Percentiles rank a stretch among this genome's conserved stretches.
Evolutionary conservation across 208 protist species (phyloP).

Genomic region (Trypanosoma mega): DNA sequence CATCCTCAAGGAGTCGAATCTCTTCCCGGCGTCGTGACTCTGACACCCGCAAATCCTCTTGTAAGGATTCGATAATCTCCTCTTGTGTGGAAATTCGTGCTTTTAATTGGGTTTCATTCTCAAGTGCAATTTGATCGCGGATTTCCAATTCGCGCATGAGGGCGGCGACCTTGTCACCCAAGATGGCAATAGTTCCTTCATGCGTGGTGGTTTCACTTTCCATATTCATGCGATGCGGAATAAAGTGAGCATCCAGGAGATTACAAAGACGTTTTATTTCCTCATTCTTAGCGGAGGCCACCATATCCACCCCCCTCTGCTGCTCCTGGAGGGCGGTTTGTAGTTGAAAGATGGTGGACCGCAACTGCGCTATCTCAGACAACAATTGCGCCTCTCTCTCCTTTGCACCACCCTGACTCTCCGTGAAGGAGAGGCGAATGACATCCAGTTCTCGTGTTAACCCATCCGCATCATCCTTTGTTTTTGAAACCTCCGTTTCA

Average conservation of each 20-base stretch:
- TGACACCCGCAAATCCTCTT: conserved; percentile 42
- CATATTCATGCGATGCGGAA: conserved; percentile 64
- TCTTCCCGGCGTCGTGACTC: conserved; percentile 45
- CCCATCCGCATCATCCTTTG: conserved; percentile 27
- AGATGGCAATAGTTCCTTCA: conserved; percentile 34
- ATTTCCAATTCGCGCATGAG: conserved; percentile 47
- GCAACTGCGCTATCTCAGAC: conserved; percentile 48
- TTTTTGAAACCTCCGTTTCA: conserved; percentile 36
- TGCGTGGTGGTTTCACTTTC: conserved; percentile 31
- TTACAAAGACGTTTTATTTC: conserved; percentile 59
- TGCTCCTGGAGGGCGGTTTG: conserved; percentile 27
- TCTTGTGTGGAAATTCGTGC: conserved; percentile 68
- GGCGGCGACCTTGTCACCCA: conserved; percentile 41
- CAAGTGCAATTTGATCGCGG: conserved; percentile 42
- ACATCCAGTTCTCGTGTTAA: conserved; percentile 36
- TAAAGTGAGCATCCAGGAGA: conserved; percentile 78
- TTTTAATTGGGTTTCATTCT: conserved; percentile 68
- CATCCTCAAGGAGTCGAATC: conserved; percentile 42
- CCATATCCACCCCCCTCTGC: conserved; percentile 30
- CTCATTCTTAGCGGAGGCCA: conserved; percentile 37
- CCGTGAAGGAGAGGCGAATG: conserved; percentile 14
- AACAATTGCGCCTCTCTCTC: conserved; percentile 47
- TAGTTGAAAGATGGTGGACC: conserved; percentile 33
- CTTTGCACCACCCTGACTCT: conserved; percentile 25
- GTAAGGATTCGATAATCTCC: conserved; percentile 73